phyloP scores from a whole-genome alignment of 345 rosid genomes.

The Citrus mangshanensis region DNA sequence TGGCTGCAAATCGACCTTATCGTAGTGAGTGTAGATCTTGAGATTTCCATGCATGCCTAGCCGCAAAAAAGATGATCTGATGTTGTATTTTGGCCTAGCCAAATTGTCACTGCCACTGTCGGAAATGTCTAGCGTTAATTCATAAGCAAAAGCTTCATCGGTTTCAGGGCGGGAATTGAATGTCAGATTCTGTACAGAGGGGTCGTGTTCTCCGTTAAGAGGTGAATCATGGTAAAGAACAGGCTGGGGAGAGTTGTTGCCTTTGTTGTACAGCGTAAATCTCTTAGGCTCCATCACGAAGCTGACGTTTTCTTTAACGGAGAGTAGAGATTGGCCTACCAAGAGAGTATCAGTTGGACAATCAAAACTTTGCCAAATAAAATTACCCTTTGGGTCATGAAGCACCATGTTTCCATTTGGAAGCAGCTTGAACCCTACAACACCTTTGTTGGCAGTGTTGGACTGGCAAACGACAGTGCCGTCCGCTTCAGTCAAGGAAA shows the following conservation, averaged over 20 bases:
- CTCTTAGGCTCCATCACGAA: constrained; percentile 11
- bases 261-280: constrained; percentile 7
- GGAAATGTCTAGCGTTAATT: background rate
- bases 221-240: background rate
- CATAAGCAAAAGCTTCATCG: constrained; percentile 3
- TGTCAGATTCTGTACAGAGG: background rate
- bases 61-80: constrained; percentile 31
- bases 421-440: constrained; percentile 14
- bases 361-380: constrained; percentile 23
- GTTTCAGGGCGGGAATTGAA: background rate
- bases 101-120: background rate
- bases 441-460: constrained; percentile 33
- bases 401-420: constrained; percentile 8
- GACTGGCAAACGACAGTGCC: constrained; percentile 35
- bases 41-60: constrained; percentile 51
- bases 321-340: background rate
- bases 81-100: background rate
- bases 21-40: constrained; percentile 25
- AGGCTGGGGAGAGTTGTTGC: background rate
- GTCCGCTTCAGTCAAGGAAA: constrained; percentile 23
- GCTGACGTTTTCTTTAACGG: background rate
- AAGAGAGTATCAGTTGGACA: constrained; percentile 9
- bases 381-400: constrained; percentile 1
- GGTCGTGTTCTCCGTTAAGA: background rate
- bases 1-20: constrained; percentile 19